A percentile compares a stretch with the other conserved stretches of the same genome.
phyloP scores from a whole-genome alignment of 2,329 filamentous ascomycete species.

The Fonsecaea pugnacius region DNA sequence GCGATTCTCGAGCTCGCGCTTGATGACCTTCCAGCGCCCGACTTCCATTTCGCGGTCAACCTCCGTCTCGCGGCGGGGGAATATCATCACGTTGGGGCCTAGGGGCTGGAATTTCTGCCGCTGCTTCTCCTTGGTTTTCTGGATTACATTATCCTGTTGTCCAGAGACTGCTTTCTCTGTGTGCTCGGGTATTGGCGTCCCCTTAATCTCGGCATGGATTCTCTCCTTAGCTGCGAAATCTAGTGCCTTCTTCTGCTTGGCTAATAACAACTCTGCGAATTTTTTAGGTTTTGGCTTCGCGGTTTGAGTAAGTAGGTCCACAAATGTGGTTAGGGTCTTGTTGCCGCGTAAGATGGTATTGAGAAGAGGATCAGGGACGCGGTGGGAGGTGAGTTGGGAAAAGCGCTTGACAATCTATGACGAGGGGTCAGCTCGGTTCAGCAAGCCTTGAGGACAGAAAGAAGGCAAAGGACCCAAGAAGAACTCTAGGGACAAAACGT shows the following conservation, averaged over 20 bases:
- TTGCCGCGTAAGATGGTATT: conserved; percentile 58
- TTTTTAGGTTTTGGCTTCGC: conserved; percentile 61
- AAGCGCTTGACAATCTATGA: conserved; percentile 77
- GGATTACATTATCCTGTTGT: not conserved
- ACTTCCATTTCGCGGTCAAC: conserved; percentile 72
- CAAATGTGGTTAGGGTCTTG: conserved; percentile 58
- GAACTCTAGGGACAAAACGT: conserved; percentile 44
- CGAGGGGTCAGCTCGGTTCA: conserved; percentile 24
- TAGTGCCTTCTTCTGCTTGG: conserved; percentile 26
- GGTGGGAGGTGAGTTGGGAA: conserved; percentile 77
- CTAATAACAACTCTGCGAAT: conserved; percentile 24
- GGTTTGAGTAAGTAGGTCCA: conserved; percentile 39
- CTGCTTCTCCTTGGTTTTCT: conserved; percentile 4
- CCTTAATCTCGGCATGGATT: not conserved
- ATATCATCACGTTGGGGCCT: conserved; percentile 69
- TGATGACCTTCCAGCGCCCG: conserved; percentile 79
- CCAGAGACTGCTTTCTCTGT: not conserved
- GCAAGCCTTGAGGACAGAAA: not conserved
- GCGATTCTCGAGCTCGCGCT: conserved; percentile 68
- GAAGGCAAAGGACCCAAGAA: not conserved
- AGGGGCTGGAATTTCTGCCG: conserved; percentile 17
- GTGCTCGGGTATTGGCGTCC: not conserved
- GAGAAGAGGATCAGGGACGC: conserved; percentile 73
- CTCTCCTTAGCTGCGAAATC: conserved; percentile 2
- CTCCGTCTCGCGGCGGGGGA: conserved; percentile 66